These are phyloP conservation scores for Haplosporangium sp. DNA, from an alignment of 371 early-diverging fungal species.

Conservation along the genomic window DNA sequence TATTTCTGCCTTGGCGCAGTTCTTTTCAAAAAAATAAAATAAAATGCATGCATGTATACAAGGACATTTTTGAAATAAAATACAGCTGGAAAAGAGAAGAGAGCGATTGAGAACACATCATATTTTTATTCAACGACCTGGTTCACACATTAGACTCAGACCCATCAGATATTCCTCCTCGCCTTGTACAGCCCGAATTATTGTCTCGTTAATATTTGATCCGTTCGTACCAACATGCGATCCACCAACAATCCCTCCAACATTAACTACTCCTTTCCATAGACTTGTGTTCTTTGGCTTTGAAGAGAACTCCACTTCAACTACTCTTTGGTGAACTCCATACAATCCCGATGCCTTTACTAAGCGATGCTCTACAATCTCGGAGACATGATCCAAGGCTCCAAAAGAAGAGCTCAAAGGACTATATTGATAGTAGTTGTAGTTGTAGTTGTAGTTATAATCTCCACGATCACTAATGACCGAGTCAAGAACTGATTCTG, in stretches of 20 bases:
- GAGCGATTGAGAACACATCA: background rate
- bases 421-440: background rate
- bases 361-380: slow-evolving; percentile 42
- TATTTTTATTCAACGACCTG: slow-evolving; percentile 15
- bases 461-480: background rate
- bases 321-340: slow-evolving; percentile 36
- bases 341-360: slow-evolving; percentile 53
- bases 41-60: background rate
- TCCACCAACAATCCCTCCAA: slow-evolving; percentile 4
- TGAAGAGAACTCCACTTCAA: slow-evolving; percentile 47
- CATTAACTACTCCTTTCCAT: slow-evolving; percentile 36
- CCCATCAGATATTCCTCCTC: slow-evolving; percentile 56
- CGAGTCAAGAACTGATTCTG: slow-evolving; percentile 10
- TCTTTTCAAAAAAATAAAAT: background rate
- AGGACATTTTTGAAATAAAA: slow-evolving; percentile 5
- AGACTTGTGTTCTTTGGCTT: slow-evolving; percentile 24
- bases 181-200: slow-evolving; percentile 47
- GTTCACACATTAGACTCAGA: slow-evolving; percentile 45
- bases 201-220: slow-evolving; percentile 22
- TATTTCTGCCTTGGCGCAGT: background rate
- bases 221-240: slow-evolving; percentile 17
- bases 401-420: slow-evolving; percentile 13
- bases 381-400: slow-evolving; percentile 43
- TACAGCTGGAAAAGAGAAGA: background rate
- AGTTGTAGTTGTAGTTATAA: background rate